Conservation (phyloP, 306 rosid genomes). For the Geum urbanum region DNA sequence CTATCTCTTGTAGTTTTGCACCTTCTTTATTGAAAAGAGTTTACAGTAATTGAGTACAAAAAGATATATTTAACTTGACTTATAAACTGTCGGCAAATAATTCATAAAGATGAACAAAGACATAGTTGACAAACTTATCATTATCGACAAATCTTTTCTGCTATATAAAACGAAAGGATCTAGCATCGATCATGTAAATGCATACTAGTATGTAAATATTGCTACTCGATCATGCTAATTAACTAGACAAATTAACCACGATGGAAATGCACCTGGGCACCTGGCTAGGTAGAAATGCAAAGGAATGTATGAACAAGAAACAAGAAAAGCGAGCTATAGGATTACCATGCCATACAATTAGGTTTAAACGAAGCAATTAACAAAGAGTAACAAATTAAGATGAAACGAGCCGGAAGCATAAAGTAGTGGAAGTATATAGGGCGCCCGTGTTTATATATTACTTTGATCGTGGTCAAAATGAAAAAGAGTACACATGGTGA, state of each 20-base stretch:
- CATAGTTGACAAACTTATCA: not conserved
- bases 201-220: too few species aligned
- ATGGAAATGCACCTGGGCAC: not conserved
- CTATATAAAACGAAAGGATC: not conserved
- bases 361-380: not conserved
- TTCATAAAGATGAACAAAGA: too few species aligned
- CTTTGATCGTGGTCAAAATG: not conserved
- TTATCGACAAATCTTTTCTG: not conserved
- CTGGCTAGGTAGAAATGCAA: not conserved
- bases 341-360: not conserved
- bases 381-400: not conserved
- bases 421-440: not conserved
- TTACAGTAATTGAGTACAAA: too few species aligned
- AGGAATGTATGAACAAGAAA: not conserved
- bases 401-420: slow-evolving; percentile 12
- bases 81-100: not conserved
- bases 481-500: not conserved
- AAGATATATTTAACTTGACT: too few species aligned
- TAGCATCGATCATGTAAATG: not conserved
- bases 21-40: too few species aligned
- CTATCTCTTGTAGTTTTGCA: too few species aligned
- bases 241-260: not conserved
- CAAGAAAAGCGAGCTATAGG: slow-evolving; percentile 7
- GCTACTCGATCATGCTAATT: too few species aligned
- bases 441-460: too few species aligned